A percentile compares a stretch with the other conserved stretches of the same genome.
These are phyloP conservation scores for Russula lepida DNA, from an alignment of 768 basidiomycete species.

Conservation along the genomic window DNA sequence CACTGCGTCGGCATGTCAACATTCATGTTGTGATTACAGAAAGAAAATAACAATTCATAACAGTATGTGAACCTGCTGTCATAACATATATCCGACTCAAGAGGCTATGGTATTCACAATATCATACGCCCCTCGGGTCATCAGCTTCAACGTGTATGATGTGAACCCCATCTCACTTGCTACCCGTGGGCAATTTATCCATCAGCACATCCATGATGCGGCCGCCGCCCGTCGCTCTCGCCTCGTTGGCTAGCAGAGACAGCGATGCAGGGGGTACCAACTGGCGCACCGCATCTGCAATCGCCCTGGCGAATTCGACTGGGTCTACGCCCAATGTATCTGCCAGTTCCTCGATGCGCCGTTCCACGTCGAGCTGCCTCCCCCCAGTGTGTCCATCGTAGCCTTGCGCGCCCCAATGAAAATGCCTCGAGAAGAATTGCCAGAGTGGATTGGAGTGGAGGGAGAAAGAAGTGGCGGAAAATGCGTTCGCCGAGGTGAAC, in stretches of 20 bases:
- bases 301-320: conserved; percentile 52
- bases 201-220: conserved; percentile 1
- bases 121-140: background rate
- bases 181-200: background rate
- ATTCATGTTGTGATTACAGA: background rate
- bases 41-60: background rate
- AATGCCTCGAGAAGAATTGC: background rate
- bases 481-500: background rate
- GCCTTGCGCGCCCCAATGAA: background rate
- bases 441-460: background rate
- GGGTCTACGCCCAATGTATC: conserved; percentile 53
- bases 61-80: background rate
- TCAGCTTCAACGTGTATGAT: background rate
- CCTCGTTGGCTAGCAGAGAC: conserved; percentile 38
- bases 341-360: conserved; percentile 51
- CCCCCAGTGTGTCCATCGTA: background rate
- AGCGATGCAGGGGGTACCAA: conserved; percentile 54
- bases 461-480: background rate
- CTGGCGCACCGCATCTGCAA: conserved; percentile 50
- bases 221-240: conserved; percentile 35
- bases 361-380: conserved; percentile 36
- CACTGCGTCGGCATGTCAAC: background rate
- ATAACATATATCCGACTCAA: background rate
- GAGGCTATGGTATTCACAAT: background rate
- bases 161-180: background rate